phyloP scores from a whole-genome alignment of 352 stramenopile species.

The Halophytophthora batemanensis region DNA sequence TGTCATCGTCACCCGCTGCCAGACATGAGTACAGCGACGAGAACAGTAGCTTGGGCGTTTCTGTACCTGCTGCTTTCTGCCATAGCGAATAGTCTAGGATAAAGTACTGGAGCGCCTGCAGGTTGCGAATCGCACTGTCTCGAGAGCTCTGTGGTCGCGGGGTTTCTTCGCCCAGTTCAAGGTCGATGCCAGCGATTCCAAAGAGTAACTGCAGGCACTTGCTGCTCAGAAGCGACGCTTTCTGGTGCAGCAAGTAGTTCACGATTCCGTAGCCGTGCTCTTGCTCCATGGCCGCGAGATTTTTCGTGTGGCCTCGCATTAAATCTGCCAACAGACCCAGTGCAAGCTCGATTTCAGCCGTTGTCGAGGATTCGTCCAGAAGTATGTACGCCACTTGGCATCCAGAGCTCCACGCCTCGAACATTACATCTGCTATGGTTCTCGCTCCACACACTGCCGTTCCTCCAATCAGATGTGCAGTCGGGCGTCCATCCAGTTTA shows the following conservation, averaged over 20 bases:
- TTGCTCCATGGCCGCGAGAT: slow-evolving; percentile 58
- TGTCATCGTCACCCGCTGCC: slow-evolving; percentile 36
- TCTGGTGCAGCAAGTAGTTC: slow-evolving; percentile 64
- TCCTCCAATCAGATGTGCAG: slow-evolving; percentile 56
- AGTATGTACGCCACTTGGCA: slow-evolving; percentile 54
- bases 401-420: slow-evolving; percentile 42
- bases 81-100: slow-evolving; percentile 72
- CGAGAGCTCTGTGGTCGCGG: slow-evolving; percentile 3
- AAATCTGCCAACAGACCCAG: slow-evolving; percentile 37
- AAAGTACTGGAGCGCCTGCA: slow-evolving; percentile 68
- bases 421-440: slow-evolving; percentile 38
- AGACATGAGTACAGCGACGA: slow-evolving; percentile 63
- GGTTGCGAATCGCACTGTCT: slow-evolving; percentile 54
- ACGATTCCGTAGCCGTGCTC: slow-evolving; percentile 74
- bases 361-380: slow-evolving; percentile 38
- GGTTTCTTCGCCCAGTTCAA: slow-evolving; percentile 12
- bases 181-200: slow-evolving; percentile 51
- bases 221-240: slow-evolving; percentile 36
- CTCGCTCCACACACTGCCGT: slow-evolving; percentile 18
- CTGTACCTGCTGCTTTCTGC: slow-evolving; percentile 31
- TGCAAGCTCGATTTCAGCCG: slow-evolving; percentile 40
- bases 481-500: slow-evolving; percentile 54
- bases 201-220: slow-evolving; percentile 42
- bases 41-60: slow-evolving; percentile 52
- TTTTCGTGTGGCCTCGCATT: slow-evolving; percentile 34